These are phyloP conservation scores for Pythium graminicola DNA, from an alignment of 352 stramenopile genomes.

Conservation along the genomic window DNA sequence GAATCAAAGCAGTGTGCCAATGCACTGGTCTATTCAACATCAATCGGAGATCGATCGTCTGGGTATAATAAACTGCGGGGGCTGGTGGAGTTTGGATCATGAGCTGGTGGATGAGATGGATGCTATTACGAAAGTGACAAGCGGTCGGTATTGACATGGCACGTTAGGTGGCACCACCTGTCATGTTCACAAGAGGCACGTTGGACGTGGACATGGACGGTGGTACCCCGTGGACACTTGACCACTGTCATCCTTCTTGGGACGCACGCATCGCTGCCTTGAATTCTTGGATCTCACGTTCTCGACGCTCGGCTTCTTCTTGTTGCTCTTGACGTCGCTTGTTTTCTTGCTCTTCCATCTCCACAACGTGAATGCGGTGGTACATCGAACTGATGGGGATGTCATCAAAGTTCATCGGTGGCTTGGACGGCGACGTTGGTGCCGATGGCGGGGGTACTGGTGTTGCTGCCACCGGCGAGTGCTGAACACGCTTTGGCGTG, in stretches of 20 bases:
- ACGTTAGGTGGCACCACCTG: neutral
- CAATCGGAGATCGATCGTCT: neutral
- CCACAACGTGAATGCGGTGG: constrained; percentile 54
- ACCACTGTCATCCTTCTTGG: neutral
- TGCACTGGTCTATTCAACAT: constrained; percentile 8
- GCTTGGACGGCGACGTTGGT: constrained; percentile 13
- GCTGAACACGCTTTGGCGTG: neutral
- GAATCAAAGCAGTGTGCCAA: constrained; percentile 9
- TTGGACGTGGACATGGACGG: neutral
- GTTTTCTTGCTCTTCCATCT: constrained; percentile 42
- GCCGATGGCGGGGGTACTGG: neutral
- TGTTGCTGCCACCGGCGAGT: neutral
- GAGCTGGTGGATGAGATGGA: neutral
- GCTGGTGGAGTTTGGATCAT: neutral
- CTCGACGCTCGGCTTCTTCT: constrained; percentile 40
- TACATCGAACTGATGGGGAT: constrained; percentile 74
- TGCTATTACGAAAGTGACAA: neutral
- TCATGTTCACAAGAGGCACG: neutral
- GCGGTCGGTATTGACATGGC: neutral
- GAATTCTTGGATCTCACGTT: constrained; percentile 58
- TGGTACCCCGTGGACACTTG: neutral
- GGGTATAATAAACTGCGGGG: neutral
- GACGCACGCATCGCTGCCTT: constrained; percentile 35
- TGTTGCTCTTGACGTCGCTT: constrained; percentile 37
- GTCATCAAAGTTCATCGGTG: constrained; percentile 34